phyloP scores from a whole-genome alignment of 2,329 filamentous ascomycete genomes.

The Aureobasidium uvarum region DNA sequence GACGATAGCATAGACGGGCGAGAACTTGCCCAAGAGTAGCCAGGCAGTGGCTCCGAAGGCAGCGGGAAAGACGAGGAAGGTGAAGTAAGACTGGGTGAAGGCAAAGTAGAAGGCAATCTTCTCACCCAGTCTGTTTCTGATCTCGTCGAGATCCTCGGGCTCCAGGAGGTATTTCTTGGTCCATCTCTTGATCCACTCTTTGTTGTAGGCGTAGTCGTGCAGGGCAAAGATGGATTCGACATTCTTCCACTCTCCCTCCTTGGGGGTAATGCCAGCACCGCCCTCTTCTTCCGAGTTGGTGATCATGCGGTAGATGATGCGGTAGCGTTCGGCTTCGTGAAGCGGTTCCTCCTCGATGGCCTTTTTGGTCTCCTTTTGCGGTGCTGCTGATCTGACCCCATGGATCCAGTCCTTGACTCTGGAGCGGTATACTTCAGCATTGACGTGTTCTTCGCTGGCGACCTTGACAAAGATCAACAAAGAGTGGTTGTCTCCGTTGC shows the following conservation, averaged over 20 bases:
- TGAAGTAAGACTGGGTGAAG: conserved; percentile 87
- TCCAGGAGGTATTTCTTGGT: conserved; percentile 48
- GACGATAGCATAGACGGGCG: conserved; percentile 71
- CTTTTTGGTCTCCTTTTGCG: conserved; percentile 67
- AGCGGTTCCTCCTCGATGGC: conserved; percentile 72
- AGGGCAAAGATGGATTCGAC: conserved; percentile 52
- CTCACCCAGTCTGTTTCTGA: conserved; percentile 51
- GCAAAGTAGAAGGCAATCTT: conserved; percentile 92
- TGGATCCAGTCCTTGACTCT: conserved; percentile 93
- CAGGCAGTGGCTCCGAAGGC: conserved; percentile 73
- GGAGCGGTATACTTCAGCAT: conserved; percentile 78
- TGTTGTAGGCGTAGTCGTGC: conserved; percentile 53
- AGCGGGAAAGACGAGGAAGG: conserved; percentile 79
- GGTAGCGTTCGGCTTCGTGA: conserved; percentile 81
- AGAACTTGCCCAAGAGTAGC: conserved; percentile 82
- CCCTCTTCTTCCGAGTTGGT: conserved; percentile 50
- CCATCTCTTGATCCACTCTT: conserved; percentile 55
- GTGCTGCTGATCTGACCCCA: conserved; percentile 75
- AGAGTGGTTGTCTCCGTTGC: conserved; percentile 70
- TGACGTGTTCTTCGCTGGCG: conserved; percentile 70
- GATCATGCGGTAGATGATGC: conserved; percentile 78
- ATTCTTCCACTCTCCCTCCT: conserved; percentile 51
- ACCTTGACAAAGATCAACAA: conserved; percentile 82
- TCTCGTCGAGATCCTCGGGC: conserved; percentile 52
- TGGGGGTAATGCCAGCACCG: conserved; percentile 52